Conservation (phyloP, 1,139 yeast genomes). For the Wickerhamomyces sp. region DNA sequence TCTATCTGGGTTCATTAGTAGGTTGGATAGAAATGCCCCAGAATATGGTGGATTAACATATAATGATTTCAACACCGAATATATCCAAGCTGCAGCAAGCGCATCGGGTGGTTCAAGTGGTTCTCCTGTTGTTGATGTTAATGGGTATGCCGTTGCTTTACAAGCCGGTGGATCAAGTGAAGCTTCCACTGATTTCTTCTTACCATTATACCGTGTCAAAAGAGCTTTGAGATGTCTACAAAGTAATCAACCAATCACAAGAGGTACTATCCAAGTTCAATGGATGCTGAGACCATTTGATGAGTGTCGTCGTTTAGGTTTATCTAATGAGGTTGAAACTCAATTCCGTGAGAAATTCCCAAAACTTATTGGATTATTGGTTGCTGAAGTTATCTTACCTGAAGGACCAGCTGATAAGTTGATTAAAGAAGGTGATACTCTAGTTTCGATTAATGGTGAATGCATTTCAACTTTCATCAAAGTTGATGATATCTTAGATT, state of each 20-base stretch:
- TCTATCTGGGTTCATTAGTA: constrained; percentile 81
- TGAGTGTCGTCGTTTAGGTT: constrained; percentile 83
- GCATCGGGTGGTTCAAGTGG: constrained; percentile 97
- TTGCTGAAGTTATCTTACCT: constrained; percentile 79
- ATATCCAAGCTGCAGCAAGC: constrained; percentile 93
- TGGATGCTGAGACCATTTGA: constrained; percentile 87
- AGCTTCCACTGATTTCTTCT: constrained; percentile 88
- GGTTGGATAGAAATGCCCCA: constrained; percentile 92
- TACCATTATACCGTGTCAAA: constrained; percentile 78
- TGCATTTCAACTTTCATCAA: constrained; percentile 66
- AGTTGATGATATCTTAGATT: constrained; percentile 82
- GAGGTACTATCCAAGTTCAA: constrained; percentile 88
- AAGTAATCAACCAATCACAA: constrained; percentile 49
- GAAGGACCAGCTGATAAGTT: constrained; percentile 79
- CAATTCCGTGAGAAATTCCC: constrained; percentile 68
- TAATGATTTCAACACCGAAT: constrained; percentile 92
- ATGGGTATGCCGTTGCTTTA: constrained; percentile 83
- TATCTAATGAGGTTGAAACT: constrained; percentile 70
- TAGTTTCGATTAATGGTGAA: constrained; percentile 66
- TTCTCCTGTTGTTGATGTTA: constrained; percentile 85
- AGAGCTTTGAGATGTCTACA: constrained; percentile 79
- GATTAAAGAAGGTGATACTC: constrained; percentile 81
- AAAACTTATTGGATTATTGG: constrained; percentile 71
- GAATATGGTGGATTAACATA: constrained; percentile 88
- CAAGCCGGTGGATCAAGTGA: constrained; percentile 94